These are phyloP conservation scores for Neocatenulostroma microsporum DNA, from an alignment of 2,329 filamentous ascomycete species.

Conservation along the genomic window DNA sequence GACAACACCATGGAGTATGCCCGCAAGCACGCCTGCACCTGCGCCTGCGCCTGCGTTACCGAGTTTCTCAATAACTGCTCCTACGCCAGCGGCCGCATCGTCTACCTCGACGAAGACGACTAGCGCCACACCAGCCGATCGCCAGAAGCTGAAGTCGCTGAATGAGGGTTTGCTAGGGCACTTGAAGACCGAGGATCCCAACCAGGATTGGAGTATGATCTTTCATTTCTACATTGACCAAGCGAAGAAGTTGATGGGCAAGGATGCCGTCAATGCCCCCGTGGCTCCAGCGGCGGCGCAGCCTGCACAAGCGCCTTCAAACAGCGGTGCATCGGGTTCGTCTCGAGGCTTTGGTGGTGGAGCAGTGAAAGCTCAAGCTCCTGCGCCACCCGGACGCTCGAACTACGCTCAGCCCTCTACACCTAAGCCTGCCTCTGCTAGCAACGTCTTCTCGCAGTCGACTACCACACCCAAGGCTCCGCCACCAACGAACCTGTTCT, in stretches of 20 bases:
- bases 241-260: constrained; percentile 18
- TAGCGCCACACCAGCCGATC: not conserved
- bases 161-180: constrained; percentile 24
- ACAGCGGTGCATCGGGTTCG: too few species aligned
- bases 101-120: not conserved
- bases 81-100: constrained; percentile 3
- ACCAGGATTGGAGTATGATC: constrained; percentile 23
- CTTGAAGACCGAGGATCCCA: constrained; percentile 17
- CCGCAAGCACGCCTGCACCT: not conserved
- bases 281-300: not conserved
- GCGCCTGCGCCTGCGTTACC: too few species aligned
- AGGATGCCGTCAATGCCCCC: constrained; percentile 2
- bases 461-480: constrained; percentile 3
- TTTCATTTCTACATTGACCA: constrained; percentile 21
- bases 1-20: constrained; percentile 1
- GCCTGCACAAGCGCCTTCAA: too few species aligned
- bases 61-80: not conserved
- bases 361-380: not conserved
- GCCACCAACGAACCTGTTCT: constrained; percentile 10
- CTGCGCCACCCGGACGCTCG: not conserved
- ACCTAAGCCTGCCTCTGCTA: not conserved
- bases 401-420: constrained; percentile 1
- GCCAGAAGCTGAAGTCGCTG: constrained; percentile 16
- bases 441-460: constrained; percentile 4
- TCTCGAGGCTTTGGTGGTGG: too few species aligned